Percentiles rank a stretch among this genome's conserved stretches.
Evolutionary conservation across 73 alveolate species (phyloP).

Genomic region (Symbiodinium pilosum): DNA sequence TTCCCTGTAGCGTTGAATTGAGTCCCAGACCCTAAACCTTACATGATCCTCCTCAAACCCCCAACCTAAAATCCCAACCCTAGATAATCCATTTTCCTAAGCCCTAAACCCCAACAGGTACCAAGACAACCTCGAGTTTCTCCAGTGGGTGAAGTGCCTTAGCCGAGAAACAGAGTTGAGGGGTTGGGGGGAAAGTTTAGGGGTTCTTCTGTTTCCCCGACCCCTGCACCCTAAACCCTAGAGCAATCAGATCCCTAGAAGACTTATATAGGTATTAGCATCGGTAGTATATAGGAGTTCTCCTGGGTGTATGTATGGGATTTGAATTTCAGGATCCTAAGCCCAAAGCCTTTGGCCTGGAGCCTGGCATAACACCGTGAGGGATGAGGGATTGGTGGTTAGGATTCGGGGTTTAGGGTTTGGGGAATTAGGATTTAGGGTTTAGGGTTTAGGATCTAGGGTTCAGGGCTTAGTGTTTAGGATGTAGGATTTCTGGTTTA

Average conservation of each 20-base stretch:
- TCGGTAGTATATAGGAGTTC: not conserved
- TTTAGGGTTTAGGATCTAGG: not conserved
- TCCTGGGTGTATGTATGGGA: not conserved
- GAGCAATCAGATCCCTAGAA: no score
- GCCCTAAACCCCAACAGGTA: conserved; percentile 27
- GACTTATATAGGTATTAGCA: no score
- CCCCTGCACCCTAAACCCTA: not conserved
- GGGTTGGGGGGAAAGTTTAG: not conserved
- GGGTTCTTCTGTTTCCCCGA: not conserved
- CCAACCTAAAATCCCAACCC: not conserved
- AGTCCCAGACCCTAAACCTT: not conserved
- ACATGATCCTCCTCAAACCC: no score
- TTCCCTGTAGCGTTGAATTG: not conserved
- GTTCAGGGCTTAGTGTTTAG: not conserved
- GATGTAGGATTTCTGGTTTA: not conserved
- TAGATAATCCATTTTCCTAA: no score
- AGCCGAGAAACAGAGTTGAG: not conserved
- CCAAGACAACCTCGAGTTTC: conserved; percentile 75
- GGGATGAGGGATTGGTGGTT: not conserved
- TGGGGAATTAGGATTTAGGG: not conserved
- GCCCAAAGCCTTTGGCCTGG: no score
- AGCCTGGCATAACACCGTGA: no score
- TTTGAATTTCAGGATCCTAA: not conserved
- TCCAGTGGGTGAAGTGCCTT: conserved; percentile 61
- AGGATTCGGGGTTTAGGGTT: not conserved